Base-by-base conservation (phyloP, 331 rosid species). In the Acacia concinna region DNA sequence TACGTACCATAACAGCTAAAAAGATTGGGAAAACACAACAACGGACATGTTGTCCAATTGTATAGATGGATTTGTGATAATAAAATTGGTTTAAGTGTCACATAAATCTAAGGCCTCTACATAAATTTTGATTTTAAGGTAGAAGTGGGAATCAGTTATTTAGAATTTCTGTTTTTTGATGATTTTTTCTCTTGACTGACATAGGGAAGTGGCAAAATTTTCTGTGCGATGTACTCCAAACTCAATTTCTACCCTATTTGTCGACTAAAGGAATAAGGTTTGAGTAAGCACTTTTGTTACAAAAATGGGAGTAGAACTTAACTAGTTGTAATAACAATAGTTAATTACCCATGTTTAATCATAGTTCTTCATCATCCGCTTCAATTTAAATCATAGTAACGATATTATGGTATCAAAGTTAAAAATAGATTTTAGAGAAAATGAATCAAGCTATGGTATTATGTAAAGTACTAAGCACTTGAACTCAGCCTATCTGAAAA, bases 211-310 rank as follows among this genome's bases (percentile, higher is more conserved):
- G 91, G 91, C 4, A 84, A 86, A 25, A 85, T 90, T 81, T 88
- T 90, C 90, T 74, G 81, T 78, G 1, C 73, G 60, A 54, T 90
- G 94, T 57, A 84, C 92, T 8, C 65, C 72, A 52, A 88, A 90
- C 73, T 83, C 85, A 21, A 73, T 88, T 57, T 90, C 89, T 74
- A 78, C 86, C 27, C 82, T 82, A 13, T 83, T 84, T 31, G 60
- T 76, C 56, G 62, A 74, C 59, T 79, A 66, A 37, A 9, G 28
- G 30, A 37, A 37, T 14, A 8, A 9, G 47, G 23, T 66, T 66
- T 27, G 47, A 44, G 71, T 35, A 66, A 34, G 71, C 30, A 20
- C 35, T 66, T 7, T 13, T 66, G 71, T 35, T 66, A 66, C 31
- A 37, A 34, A 44, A 66, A 20, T 35, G 46, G 71, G 47, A 37